Evolutionary conservation across 2,329 filamentous ascomycete genomes (phyloP), one percentile per base, ranked within the genome.

Genomic region (Cytospora piceicola): DNA sequence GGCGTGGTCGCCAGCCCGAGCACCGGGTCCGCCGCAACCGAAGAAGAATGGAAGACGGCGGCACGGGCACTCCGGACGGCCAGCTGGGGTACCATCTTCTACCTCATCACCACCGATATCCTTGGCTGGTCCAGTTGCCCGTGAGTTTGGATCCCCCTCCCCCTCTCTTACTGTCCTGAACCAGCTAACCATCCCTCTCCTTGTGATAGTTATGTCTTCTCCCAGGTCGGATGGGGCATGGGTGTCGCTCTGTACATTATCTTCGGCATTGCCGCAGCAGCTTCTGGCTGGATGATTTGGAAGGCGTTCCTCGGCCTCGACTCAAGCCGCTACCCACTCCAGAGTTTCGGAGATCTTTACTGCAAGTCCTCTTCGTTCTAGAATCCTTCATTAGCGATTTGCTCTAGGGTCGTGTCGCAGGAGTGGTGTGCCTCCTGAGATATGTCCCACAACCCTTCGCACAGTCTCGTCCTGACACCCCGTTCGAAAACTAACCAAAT

Each of bases 91-190:
- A 77, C 80, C 36, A 74, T 79, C 51, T 84, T 84, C 69, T 82
- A 81, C 60, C 74, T 83, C 58, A 82, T 83, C 70, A 82, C 81
- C 11, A 82, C 81, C 1, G 81, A 82, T 66, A 79, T 82, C 56
- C 71, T 82, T 6, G 81, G 81, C 0, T 79, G 79, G 1, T 80
- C 75, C 61, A 78, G 77, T 27, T 75, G 78, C 12, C 77, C 77
- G 58, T 67, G 17, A 60, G 63, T 55, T 15, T n/a, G 2, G 11
- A 32, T 15, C 6, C 7, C 29, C 2, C 4, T n/a, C 2, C 4
- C 17, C 8, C 4, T 11, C 8, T 20, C 12, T 17, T 30, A 17
- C 12, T 14, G 17, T 24, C 1, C 2, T 29, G 9, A 5, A 24
- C 11, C 9, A 14, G n/a, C 46, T 49, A 24, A 49, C 46, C 46